Conservation (phyloP, 2,329 filamentous ascomycete genomes). For the Arthrocladium fulminans region DNA sequence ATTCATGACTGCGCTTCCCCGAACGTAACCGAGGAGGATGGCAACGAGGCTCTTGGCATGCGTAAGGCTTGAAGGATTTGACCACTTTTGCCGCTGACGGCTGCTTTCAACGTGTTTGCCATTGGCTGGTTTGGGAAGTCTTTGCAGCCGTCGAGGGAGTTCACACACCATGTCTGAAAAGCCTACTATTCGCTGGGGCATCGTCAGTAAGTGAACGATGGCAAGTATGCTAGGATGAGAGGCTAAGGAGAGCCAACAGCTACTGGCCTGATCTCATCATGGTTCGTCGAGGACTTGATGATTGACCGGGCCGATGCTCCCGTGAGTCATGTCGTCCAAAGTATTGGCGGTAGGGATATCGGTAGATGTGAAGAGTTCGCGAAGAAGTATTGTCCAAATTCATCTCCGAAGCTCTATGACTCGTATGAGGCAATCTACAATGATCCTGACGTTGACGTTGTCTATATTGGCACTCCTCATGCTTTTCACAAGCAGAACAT, state of each 20-base stretch:
- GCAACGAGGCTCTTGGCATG: not conserved
- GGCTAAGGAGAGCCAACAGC: slow-evolving; percentile 18
- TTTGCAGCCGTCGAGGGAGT: too few species aligned
- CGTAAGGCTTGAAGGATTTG: not conserved
- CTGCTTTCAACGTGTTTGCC: too few species aligned
- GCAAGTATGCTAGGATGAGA: not conserved
- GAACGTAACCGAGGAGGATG: slow-evolving; percentile 1
- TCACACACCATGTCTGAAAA: slow-evolving; percentile 10
- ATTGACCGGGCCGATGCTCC: slow-evolving; percentile 30
- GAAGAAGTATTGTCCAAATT: slow-evolving; percentile 23
- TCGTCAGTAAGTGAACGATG: slow-evolving; percentile 13
- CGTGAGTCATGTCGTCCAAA: slow-evolving; percentile 36
- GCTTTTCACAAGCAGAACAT: slow-evolving; percentile 88
- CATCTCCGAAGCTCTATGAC: slow-evolving; percentile 12
- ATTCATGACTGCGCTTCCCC: not conserved
- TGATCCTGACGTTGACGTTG: slow-evolving; percentile 23
- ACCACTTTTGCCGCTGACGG: too few species aligned
- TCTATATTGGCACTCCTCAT: slow-evolving; percentile 43
- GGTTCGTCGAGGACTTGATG: slow-evolving; percentile 38
- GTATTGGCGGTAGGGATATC: slow-evolving; percentile 35
- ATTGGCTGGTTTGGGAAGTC: slow-evolving; percentile 15
- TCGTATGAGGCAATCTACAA: slow-evolving; percentile 17
- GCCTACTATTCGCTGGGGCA: slow-evolving; percentile 15
- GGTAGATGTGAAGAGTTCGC: slow-evolving; percentile 35
- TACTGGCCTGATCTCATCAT: slow-evolving; percentile 39